A percentile compares a stretch with the other conserved stretches of the same genome.
These are phyloP conservation scores for Coemansia sp. DNA, from an alignment of 192 early-diverging fungal genomes.

Conservation along the genomic window DNA sequence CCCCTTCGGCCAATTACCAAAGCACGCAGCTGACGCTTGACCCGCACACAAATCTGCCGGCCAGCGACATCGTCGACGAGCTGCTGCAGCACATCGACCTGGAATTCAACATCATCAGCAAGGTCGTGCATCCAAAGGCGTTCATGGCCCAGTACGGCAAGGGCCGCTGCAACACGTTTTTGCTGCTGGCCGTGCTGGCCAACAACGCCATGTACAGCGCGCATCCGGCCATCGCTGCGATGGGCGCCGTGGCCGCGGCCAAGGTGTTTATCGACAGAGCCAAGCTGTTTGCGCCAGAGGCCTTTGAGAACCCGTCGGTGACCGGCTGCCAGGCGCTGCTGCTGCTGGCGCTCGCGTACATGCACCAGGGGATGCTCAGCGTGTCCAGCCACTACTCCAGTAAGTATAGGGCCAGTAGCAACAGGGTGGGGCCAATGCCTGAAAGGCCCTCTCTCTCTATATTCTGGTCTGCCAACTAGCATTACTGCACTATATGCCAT, in stretches of 20 bases:
- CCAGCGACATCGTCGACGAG: conserved; percentile 36
- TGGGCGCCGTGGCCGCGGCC: conserved; percentile 16
- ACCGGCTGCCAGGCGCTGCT: conserved; percentile 28
- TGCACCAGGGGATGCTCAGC: conserved; percentile 36
- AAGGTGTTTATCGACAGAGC: conserved; percentile 31
- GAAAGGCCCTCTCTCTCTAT: too few relatives aligned
- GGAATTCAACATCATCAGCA: conserved; percentile 44
- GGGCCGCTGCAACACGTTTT: conserved; percentile 17
- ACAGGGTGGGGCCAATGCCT: too few relatives aligned
- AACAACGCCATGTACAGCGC: conserved; percentile 42
- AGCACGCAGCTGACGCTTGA: conserved; percentile 24
- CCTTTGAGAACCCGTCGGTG: conserved; percentile 29
- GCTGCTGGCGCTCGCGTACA: conserved; percentile 32
- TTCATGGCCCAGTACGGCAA: conserved; percentile 15
- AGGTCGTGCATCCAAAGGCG: conserved; percentile 35
- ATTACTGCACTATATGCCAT: neutral
- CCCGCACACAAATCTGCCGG: conserved; percentile 19
- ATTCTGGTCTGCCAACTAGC: too few relatives aligned
- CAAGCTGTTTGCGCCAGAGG: conserved; percentile 30
- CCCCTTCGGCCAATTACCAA: neutral
- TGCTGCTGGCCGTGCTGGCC: conserved; percentile 37
- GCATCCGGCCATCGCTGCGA: conserved; percentile 22
- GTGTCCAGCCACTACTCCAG: conserved; percentile 44
- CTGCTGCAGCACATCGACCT: conserved; percentile 24
- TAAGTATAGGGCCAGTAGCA: too few relatives aligned